A percentile compares a stretch with the other conserved stretches of the same genome.
Conservation (phyloP, 768 basidiomycete species). For the Xerocomellus amylosporus region DNA sequence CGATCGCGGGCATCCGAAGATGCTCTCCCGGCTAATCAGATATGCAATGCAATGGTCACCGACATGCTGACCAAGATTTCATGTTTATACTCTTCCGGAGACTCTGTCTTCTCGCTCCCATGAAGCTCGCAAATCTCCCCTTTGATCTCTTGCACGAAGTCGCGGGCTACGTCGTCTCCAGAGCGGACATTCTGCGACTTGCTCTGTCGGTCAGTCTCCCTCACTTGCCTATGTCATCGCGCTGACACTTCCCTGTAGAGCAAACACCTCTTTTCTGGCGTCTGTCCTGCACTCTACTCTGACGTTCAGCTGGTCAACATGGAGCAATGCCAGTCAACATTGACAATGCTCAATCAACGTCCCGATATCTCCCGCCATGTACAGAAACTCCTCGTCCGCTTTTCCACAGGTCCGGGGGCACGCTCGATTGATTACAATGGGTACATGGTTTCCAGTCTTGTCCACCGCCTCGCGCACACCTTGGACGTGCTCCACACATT, state of each 20-base stretch:
- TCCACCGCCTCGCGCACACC: conserved; percentile 48
- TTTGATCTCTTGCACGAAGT: conserved; percentile 69
- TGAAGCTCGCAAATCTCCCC: conserved; percentile 36
- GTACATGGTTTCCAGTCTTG: conserved; percentile 46
- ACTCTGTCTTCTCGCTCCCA: no score
- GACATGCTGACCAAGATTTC: no score
- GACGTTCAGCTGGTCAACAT: conserved; percentile 51
- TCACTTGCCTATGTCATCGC: neutral
- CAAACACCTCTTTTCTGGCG: conserved; percentile 47
- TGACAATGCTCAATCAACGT: conserved; percentile 56
- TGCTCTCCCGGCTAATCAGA: no score
- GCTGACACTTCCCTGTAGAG: conserved; percentile 41
- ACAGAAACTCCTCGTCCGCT: conserved; percentile 50
- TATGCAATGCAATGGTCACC: no score
- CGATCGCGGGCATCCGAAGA: no score
- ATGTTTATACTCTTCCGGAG: no score
- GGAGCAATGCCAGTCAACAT: conserved; percentile 60
- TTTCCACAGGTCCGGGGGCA: conserved; percentile 31
- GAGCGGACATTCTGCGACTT: conserved; percentile 55
- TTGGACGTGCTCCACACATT: conserved; percentile 68
- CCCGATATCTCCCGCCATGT: conserved; percentile 67
- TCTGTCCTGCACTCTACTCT: conserved; percentile 59
- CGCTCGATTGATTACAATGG: conserved; percentile 16
- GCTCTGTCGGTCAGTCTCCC: conserved; percentile 52
- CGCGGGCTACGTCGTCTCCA: conserved; percentile 49